phyloP scores from a whole-genome alignment of 495 filamentous ascomycete species.

The Aspergillus egyptiacus region DNA sequence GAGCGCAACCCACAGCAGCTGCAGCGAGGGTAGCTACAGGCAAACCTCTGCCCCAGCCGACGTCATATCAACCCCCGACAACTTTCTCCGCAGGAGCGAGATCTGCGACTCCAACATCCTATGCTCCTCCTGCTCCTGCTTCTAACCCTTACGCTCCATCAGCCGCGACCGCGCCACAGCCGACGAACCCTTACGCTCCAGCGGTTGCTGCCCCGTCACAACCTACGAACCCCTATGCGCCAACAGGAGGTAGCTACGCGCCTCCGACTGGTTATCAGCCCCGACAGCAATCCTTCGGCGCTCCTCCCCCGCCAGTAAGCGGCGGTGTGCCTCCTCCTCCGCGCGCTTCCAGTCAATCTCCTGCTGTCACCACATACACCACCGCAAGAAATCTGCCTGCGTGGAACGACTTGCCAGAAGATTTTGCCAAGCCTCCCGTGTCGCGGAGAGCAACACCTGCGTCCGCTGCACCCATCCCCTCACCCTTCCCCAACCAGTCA shows the following conservation, averaged over 20 bases:
- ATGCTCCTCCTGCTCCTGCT: conserved; percentile 25
- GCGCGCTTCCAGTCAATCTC: conserved; percentile 52
- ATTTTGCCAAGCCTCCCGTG: conserved; percentile 62
- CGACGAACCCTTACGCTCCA: conserved; percentile 63
- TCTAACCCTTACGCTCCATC: conserved; percentile 26
- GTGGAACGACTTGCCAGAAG: conserved; percentile 95
- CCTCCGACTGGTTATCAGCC: conserved; percentile 46
- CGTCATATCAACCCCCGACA: conserved; percentile 35
- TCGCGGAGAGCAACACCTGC: conserved; percentile 68
- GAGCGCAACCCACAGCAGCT: conserved; percentile 29
- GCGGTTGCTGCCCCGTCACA: conserved; percentile 37
- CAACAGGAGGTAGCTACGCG: conserved; percentile 28
- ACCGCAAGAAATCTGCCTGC: conserved; percentile 63
- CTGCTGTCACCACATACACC: conserved; percentile 59
- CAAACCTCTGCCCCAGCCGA: conserved; percentile 39
- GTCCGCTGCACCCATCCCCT: conserved; percentile 48
- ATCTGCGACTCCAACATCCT: conserved; percentile 22
- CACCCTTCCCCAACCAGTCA: conserved; percentile 63
- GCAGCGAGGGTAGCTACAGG: conserved; percentile 19
- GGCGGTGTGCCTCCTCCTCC: conserved; percentile 52
- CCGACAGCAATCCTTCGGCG: conserved; percentile 41
- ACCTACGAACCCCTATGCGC: conserved; percentile 56
- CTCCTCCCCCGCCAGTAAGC: conserved; percentile 33
- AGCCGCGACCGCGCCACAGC: conserved; percentile 30
- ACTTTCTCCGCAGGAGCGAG: conserved; percentile 30